Percentiles rank a stretch among this genome's conserved stretches.
Conservation (phyloP, 2,329 filamentous ascomycete genomes). For the Cordyceps farinosa region DNA sequence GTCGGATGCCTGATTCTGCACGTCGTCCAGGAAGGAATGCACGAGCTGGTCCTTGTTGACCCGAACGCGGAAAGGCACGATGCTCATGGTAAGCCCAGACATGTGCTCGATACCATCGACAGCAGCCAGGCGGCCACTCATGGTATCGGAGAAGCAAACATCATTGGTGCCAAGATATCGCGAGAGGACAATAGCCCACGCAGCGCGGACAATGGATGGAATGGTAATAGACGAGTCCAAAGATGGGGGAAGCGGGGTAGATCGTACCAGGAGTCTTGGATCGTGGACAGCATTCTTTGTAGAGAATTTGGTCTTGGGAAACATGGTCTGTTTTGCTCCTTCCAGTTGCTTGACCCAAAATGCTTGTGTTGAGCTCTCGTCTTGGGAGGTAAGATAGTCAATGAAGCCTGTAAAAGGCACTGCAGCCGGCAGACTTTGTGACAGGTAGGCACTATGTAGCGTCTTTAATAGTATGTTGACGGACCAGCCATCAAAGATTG, state of each 20-base stretch:
- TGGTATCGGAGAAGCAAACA: conserved; percentile 26
- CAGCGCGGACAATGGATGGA: conserved; percentile 23
- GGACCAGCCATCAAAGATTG: conserved; percentile 1
- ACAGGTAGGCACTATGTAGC: not conserved
- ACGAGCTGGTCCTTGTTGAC: conserved; percentile 15
- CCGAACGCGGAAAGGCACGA: conserved; percentile 22
- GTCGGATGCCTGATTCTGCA: conserved; percentile 26
- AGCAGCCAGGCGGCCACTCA: conserved; percentile 26
- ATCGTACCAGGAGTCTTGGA: not conserved
- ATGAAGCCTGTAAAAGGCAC: not conserved
- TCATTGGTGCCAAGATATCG: conserved; percentile 35
- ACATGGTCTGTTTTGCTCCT: not conserved
- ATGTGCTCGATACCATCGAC: conserved; percentile 27
- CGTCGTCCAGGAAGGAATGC: not conserved
- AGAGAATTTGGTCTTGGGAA: not conserved
- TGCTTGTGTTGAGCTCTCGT: not conserved
- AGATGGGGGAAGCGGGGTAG: not conserved
- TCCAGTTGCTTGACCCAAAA: not conserved
- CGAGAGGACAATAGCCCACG: conserved; percentile 33
- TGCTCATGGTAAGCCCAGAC: conserved; percentile 28
- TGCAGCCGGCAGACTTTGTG: not conserved
- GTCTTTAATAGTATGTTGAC: not conserved
- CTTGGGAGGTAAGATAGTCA: not conserved
- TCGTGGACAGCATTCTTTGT: not conserved
- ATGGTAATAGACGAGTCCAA: not conserved